phyloP scores from a whole-genome alignment of 345 rosid species.

The Heritiera littoralis region DNA sequence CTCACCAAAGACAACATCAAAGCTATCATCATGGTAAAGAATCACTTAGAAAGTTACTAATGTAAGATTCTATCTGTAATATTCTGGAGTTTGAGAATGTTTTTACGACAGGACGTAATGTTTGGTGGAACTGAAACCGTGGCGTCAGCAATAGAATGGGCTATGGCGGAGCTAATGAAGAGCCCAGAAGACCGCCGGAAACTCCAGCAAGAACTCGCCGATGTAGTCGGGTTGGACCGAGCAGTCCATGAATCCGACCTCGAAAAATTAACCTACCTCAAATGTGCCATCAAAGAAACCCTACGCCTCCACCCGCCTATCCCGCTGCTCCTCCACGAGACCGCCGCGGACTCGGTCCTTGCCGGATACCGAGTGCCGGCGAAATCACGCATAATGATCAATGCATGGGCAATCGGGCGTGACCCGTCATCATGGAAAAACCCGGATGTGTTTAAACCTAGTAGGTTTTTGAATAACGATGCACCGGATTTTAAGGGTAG shows the following conservation, averaged over 20 bases:
- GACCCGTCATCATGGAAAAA: conserved; percentile 60
- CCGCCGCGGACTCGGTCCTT: conserved; percentile 48
- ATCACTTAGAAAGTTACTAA: not conserved
- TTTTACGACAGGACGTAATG: conserved; percentile 42
- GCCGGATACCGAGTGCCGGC: conserved; percentile 59
- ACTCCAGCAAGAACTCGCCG: conserved; percentile 62
- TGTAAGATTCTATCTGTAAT: too few species aligned
- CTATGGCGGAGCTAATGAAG: conserved; percentile 52
- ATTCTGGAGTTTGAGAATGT: too few species aligned
- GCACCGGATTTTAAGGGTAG: conserved; percentile 63
- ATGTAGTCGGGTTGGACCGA: conserved; percentile 51
- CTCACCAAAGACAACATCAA: conserved; percentile 79
- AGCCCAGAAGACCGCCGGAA: conserved; percentile 50
- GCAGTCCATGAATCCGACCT: conserved; percentile 58
- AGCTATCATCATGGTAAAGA: conserved; percentile 87
- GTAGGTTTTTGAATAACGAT: conserved; percentile 46
- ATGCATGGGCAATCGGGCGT: conserved; percentile 60
- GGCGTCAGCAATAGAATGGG: conserved; percentile 83
- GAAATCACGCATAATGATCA: conserved; percentile 64
- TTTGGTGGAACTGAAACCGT: conserved; percentile 80
- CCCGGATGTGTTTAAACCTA: conserved; percentile 55
- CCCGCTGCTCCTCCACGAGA: conserved; percentile 77
- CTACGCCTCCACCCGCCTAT: conserved; percentile 80
- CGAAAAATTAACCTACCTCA: conserved; percentile 54
- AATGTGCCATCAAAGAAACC: conserved; percentile 65